phyloP scores from a whole-genome alignment of 805 yeast genomes.

The Monosporozyma unispora region DNA sequence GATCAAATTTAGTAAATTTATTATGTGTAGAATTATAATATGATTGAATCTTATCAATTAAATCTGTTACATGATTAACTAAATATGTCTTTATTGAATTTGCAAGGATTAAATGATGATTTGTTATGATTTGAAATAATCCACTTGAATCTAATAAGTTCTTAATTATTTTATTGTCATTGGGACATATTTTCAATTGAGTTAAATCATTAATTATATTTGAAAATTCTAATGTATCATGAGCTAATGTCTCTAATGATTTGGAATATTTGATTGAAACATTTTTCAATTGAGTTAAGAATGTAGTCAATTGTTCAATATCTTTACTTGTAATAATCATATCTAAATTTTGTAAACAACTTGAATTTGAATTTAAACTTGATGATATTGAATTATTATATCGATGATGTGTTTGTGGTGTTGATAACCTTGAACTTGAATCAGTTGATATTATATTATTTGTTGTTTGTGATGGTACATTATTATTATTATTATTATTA shows the following conservation, averaged over 20 bases:
- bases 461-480: background rate
- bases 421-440: background rate
- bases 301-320: conserved; percentile 22
- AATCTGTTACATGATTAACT: conserved; percentile 41
- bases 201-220: conserved; percentile 58
- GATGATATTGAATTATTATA: background rate
- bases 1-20: background rate
- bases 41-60: conserved; percentile 36
- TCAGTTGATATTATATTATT: background rate
- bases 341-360: conserved; percentile 44
- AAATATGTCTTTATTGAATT: conserved; percentile 42
- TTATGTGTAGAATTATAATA: background rate
- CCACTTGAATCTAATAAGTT: conserved; percentile 70
- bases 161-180: conserved; percentile 36
- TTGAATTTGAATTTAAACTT: conserved; percentile 30
- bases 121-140: conserved; percentile 63
- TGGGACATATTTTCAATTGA: conserved; percentile 51
- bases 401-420: background rate
- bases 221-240: conserved; percentile 65
- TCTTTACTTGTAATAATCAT: conserved; percentile 53
- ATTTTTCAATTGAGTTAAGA: conserved; percentile 41
- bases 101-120: conserved; percentile 66
- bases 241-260: conserved; percentile 32
- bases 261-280: conserved; percentile 39
- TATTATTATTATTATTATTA: background rate